Evolutionary conservation across 441 rosid species (phyloP), one percentile per base, ranked within the genome.

Genomic region (Breynia disticha): DNA sequence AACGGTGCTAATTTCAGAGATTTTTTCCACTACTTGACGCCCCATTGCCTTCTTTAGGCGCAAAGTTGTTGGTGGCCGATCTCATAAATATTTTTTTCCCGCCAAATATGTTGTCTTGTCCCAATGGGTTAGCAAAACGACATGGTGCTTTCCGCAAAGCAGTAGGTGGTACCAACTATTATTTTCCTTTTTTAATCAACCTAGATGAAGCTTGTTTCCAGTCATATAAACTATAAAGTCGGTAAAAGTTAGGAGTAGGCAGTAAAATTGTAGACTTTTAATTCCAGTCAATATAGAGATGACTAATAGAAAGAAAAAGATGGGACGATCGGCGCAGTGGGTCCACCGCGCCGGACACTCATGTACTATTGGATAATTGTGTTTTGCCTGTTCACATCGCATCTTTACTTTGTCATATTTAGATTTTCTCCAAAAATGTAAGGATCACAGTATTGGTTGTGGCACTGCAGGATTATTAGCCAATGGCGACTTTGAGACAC

Each of bases 401-500:
- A 39, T 45, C 57, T 46, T 8, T 6, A 17, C 42, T 45, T 63
- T 56, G 61, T 56, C 61, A 16, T 52, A 5, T 56, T 56, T 1
- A 44, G 53, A 19, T 50, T 21, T 37, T 19, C 12, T 4, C 9
- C 11, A 13, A 14, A 2, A 39, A 20, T 45, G 17, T 1, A 5
- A 14, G 42, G 18, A n/a, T 35, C 45, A 24, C 32, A 24, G 32
- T 24, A 24, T 24, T 24, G 32, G 32, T 24, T 24, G 32, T 24
- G 32, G 4, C 32, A 8, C 28, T 56, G 11, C 74, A 91, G 96
- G 98, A 13, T 59, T 77, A 59, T 75, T 91, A 20, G 45, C 72
- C 0, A 91, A 91, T 56, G 98, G 96, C 1, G 80, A 84, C 58
- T 91, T 91, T 19, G 98, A 91, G 64, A 77, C 81, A 3, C 53